Base-by-base conservation (phyloP, 371 early-diverging fungal genomes). In the Rhizomucor pusillus region DNA sequence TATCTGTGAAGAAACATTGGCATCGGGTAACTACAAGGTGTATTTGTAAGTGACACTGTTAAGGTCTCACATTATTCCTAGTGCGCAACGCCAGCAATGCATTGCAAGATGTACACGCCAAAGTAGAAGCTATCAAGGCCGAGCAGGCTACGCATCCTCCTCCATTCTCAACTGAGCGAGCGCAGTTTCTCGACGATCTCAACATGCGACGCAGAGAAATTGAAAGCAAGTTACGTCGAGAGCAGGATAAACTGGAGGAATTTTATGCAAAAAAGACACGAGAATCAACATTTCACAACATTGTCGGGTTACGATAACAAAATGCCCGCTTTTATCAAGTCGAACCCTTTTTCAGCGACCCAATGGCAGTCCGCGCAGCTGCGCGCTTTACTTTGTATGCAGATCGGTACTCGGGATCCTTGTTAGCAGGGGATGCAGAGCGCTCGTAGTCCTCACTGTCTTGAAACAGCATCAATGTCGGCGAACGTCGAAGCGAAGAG, bases 231-330 rank as follows among this genome's bases (percentile, higher is more conserved):
- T 20, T 58, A 10, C 62, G 44, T n/a, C 54, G 45, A 10, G 50
- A 62, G n/a, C 47, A 46, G 9, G 67, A 66, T 25, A 62, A 59
- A 24, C 24, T 66, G 16, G 67, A 66, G 16, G 67, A 66, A 54
- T 41, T 54, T 13, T 66, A 62, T 53, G 60, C 60, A 7, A 66
- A 62, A 54, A 47, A 57, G 48, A 66, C 59, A 36, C 62, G 67
- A 7, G 62, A 66, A 45, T 62, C 62, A 5, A 62, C 52, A 7
- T 62, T 52, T 47, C 50, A 54, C 12, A 66, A 66, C 14, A 54
- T 66, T 25, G 66, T 66, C 6, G 66, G 66, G 5, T 29, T 29
- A 29, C 29, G 29, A 7, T 29, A 29, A n/a, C n/a, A n/a, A n/a
- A 29, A 29, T 29, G 3, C 1, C 5, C 7, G 7, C 29, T 29